Conservation (phyloP, 495 filamentous ascomycete species). For the Aspergillus bertholletiae region DNA sequence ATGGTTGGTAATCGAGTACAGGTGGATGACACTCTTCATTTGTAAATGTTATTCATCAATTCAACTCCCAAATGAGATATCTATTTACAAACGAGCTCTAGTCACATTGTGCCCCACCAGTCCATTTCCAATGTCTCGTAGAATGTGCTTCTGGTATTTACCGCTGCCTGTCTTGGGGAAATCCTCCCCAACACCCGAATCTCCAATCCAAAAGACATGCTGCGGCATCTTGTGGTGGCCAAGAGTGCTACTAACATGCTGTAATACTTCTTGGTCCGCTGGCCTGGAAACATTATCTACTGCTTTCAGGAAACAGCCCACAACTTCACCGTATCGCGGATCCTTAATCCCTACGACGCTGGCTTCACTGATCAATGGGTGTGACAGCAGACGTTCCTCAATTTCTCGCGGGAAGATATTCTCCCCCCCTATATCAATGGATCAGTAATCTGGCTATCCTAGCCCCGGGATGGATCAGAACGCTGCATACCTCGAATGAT, state of each 20-base stretch:
- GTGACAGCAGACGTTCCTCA: slow-evolving; percentile 55
- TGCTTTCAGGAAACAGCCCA: slow-evolving; percentile 18
- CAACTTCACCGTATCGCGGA: slow-evolving; percentile 58
- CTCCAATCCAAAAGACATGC: slow-evolving; percentile 57
- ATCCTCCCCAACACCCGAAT: slow-evolving; percentile 40
- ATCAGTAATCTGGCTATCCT: background rate
- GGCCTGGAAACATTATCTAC: background rate
- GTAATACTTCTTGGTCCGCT: slow-evolving; percentile 3
- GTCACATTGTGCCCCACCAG: too few species aligned
- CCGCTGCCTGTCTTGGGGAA: slow-evolving; percentile 61
- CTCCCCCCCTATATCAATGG: slow-evolving; percentile 50
- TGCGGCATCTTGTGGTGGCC: slow-evolving; percentile 55
- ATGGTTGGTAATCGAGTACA: too few species aligned
- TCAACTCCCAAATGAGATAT: too few species aligned
- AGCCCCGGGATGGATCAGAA: too few species aligned
- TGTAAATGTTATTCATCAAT: too few species aligned
- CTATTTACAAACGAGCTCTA: too few species aligned
- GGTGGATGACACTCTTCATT: too few species aligned
- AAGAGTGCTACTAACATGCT: slow-evolving; percentile 48
- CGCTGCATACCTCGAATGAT: slow-evolving; percentile 45
- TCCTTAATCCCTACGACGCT: slow-evolving; percentile 59
- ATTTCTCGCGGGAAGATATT: slow-evolving; percentile 74
- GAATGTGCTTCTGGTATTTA: slow-evolving; percentile 59
- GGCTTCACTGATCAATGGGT: slow-evolving; percentile 49
- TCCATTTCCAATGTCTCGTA: slow-evolving; percentile 42